Conservation (phyloP, 163 green algal species). For the Prototheca wickerhamii region DNA sequence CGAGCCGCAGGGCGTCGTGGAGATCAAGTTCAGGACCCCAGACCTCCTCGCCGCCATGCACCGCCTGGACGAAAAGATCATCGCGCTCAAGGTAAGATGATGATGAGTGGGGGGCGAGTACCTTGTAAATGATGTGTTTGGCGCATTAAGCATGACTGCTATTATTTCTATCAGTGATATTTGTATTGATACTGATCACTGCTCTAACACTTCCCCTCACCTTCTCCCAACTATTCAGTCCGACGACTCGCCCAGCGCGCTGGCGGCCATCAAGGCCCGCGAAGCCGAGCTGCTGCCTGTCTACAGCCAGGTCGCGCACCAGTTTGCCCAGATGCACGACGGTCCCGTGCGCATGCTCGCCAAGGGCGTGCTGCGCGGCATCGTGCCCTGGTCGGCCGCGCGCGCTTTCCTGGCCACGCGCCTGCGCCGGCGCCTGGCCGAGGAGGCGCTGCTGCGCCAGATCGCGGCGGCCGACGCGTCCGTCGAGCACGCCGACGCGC, state of each 20-base stretch:
- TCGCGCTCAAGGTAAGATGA: constrained; percentile 25
- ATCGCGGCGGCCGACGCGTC: constrained; percentile 49
- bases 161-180: too few relatives aligned
- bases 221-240: too few relatives aligned
- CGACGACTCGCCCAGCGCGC: constrained; percentile 13
- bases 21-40: constrained; percentile 92
- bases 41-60: constrained; percentile 86
- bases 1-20: constrained; percentile 92
- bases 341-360: constrained; percentile 85
- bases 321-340: constrained; percentile 98
- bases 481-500: constrained; percentile 22
- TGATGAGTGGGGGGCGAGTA: too few relatives aligned
- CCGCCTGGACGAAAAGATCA: constrained; percentile 50
- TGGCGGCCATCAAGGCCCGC: constrained; percentile 42
- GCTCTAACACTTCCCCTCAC: too few relatives aligned
- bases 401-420: constrained; percentile 76
- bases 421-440: constrained; percentile 62
- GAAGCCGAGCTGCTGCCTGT: constrained; percentile 77
- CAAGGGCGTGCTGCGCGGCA: constrained; percentile 76
- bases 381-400: constrained; percentile 79
- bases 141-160: too few relatives aligned
- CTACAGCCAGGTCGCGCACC: constrained; percentile 83
- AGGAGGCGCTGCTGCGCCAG: constrained; percentile 60
- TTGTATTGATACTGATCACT: too few relatives aligned
- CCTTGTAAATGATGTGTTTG: too few relatives aligned